Percentiles rank a stretch among this genome's conserved stretches.
These are phyloP conservation scores for Taxawa tesnikishii DNA, from an alignment of 2,329 filamentous ascomycete genomes.

Conservation along the genomic window DNA sequence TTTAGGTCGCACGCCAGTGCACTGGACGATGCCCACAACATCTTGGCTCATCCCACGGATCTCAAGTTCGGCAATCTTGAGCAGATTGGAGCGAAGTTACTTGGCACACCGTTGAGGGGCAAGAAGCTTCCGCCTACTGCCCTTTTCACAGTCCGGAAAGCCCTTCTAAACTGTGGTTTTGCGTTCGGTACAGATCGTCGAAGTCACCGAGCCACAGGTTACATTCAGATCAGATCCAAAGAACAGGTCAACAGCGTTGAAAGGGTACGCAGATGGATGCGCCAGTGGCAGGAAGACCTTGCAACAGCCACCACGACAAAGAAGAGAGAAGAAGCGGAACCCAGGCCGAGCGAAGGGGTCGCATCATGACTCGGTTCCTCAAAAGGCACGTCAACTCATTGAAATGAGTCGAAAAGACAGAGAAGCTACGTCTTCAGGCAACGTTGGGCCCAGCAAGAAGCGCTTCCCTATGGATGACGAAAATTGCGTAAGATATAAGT, in stretches of 20 bases:
- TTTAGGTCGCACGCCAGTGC: slow-evolving; percentile 33
- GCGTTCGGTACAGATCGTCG: slow-evolving; percentile 45
- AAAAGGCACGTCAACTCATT: slow-evolving; percentile 29
- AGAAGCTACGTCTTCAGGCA: slow-evolving; percentile 20
- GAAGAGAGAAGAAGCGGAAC: too few species aligned
- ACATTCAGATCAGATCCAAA: slow-evolving; percentile 51
- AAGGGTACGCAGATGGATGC: slow-evolving; percentile 39
- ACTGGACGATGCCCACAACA: slow-evolving; percentile 37
- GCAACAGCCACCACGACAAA: too few species aligned
- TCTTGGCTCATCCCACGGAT: slow-evolving; percentile 30
- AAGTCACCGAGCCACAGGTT: slow-evolving; percentile 39
- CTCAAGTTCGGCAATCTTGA: slow-evolving; percentile 35
- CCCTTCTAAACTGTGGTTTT: slow-evolving; percentile 47
- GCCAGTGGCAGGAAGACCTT: slow-evolving; percentile 39
- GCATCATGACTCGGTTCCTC: too few species aligned
- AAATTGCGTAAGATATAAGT: too few species aligned
- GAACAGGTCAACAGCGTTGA: slow-evolving; percentile 41
- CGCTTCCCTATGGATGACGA: too few species aligned
- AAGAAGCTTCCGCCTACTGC: slow-evolving; percentile 20
- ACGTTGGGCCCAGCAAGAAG: slow-evolving; percentile 11
- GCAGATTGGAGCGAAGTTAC: slow-evolving; percentile 32
- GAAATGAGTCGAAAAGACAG: slow-evolving; percentile 24
- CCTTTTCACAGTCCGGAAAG: slow-evolving; percentile 59
- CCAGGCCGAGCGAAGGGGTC: too few species aligned
- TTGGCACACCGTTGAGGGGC: slow-evolving; percentile 17